Conservation (phyloP, 768 basidiomycete species). For the Trametes sanguinea region DNA sequence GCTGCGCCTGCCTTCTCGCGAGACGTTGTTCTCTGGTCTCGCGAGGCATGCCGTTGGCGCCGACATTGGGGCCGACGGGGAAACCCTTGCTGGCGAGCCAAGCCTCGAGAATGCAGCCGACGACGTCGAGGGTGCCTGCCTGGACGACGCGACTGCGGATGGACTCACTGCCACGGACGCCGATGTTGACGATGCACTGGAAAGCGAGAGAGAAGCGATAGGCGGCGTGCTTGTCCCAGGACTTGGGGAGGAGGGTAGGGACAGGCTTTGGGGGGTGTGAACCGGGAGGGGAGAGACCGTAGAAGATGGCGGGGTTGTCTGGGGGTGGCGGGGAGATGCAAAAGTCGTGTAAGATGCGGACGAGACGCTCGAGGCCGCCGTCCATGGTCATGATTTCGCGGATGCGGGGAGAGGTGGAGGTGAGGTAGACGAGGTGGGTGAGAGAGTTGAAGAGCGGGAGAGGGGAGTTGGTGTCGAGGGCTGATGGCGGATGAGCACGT, state of each 20-base stretch:
- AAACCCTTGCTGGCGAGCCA: conserved; percentile 91
- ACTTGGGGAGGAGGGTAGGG: conserved; percentile 65
- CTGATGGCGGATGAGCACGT: conserved; percentile 27
- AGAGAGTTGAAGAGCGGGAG: conserved; percentile 89
- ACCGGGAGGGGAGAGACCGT: conserved; percentile 73
- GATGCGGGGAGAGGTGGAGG: conserved; percentile 95
- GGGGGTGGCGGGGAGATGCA: conserved; percentile 82
- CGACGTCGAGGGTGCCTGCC: conserved; percentile 90
- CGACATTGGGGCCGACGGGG: conserved; percentile 77
- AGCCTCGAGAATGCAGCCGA: conserved; percentile 90
- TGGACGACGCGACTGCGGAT: conserved; percentile 92
- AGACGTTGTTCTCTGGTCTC: conserved; percentile 76
- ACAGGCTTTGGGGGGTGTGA: conserved; percentile 54
- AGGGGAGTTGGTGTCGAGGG: conserved; percentile 56
- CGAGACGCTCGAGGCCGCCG: conserved; percentile 94
- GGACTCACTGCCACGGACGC: conserved; percentile 90
- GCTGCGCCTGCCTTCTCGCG: conserved; percentile 57
- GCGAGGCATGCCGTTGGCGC: conserved; percentile 71
- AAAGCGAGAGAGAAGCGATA: conserved; percentile 92
- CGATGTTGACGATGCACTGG: conserved; percentile 96
- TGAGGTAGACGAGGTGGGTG: conserved; percentile 94
- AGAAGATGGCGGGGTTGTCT: conserved; percentile 73
- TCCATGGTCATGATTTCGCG: conserved; percentile 98
- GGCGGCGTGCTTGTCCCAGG: conserved; percentile 81
- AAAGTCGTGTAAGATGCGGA: conserved; percentile 88